Base-by-base conservation (phyloP, 139 green algal genomes). In the Astrephomene gubernaculifera region DNA sequence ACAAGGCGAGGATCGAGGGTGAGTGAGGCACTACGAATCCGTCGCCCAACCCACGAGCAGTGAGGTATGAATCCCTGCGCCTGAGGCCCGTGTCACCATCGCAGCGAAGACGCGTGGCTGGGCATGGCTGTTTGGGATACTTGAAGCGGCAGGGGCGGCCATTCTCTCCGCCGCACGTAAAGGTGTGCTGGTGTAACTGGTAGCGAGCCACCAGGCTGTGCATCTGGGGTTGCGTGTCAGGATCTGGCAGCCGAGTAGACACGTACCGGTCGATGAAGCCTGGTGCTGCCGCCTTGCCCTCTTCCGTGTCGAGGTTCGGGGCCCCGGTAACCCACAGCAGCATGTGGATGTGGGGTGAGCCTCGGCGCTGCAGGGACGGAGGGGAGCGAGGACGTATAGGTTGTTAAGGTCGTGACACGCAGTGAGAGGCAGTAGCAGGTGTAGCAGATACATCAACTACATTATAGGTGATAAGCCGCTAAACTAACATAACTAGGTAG, bases 111-210 rank as follows among this genome's bases (percentile, higher is more conserved):
- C 70, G 70, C 43, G 70, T 78, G 25, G 60, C 41, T 12, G 41
- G 41, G 43, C 41, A 78, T 41, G 41, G 70, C 70, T 6, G 41
- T 41, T 78, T 78, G 3, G 70, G 70, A 41, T 49, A 78, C 6
- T 27, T 31, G 43, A 61, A 78, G 24, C 70, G 41, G 36, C 70
- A 78, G 4, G 70, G 70, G 10, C 41, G 25, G 41, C 70, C 70
- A 29, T 60, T 61, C 25, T 33, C 43, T 22, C 41, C 41, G 70
- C 70, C 70, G 43, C 70, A 78, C 24, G 67, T 73, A 31, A 73
- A 73, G 17, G 67, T 73, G 67, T 73, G 67, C 14, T 22, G 67
- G 67, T 73, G 67, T 36, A 73, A 53, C 35, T 73, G 67, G 67
- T 73, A 73, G 12, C 67, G 36, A 14, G 52, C 17, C 67, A 73